Percentiles rank a stretch among this genome's conserved stretches.
These are phyloP conservation scores for Nigrospora sphaerica DNA, from an alignment of 2,329 filamentous ascomycete genomes.

Conservation along the genomic window DNA sequence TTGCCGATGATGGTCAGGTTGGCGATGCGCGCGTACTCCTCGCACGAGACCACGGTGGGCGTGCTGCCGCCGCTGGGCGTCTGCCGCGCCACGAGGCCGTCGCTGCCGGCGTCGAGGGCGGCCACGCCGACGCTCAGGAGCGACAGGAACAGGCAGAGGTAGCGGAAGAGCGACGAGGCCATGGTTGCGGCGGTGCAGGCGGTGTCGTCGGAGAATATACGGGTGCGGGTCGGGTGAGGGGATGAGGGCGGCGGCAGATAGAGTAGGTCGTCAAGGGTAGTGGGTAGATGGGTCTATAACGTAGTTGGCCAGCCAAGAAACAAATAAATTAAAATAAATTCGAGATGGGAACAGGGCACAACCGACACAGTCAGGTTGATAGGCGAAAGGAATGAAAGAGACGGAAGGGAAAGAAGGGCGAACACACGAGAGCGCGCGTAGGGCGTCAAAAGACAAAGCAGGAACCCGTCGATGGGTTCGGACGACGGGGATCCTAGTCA, in stretches of 20 bases:
- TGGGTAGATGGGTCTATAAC: too few species aligned
- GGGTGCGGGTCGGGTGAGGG: too few species aligned
- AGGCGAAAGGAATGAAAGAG: neutral
- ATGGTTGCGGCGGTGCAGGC: neutral
- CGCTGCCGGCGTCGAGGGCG: neutral
- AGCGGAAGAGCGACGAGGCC: neutral
- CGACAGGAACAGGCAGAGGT: constrained; percentile 1
- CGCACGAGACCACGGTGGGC: constrained; percentile 1
- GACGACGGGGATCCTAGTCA: too few species aligned
- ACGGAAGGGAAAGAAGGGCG: neutral
- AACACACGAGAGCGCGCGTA: neutral
- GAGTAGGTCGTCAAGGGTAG: too few species aligned
- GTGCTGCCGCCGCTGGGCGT: neutral
- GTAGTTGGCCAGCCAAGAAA: constrained; percentile 2
- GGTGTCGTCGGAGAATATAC: neutral
- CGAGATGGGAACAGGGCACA: neutral
- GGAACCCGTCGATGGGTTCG: too few species aligned
- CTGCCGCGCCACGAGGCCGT: neutral
- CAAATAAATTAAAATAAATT: neutral
- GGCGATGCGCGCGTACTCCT: constrained; percentile 18
- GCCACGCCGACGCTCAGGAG: neutral
- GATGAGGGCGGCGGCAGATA: too few species aligned
- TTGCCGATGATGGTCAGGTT: constrained; percentile 38
- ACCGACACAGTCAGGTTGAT: constrained; percentile 1
- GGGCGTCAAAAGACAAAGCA: neutral